Evolutionary conservation across 371 early-diverging fungal species (phyloP), one percentile per base, ranked within the genome.

Genomic region (Rhizomucor miehei): DNA sequence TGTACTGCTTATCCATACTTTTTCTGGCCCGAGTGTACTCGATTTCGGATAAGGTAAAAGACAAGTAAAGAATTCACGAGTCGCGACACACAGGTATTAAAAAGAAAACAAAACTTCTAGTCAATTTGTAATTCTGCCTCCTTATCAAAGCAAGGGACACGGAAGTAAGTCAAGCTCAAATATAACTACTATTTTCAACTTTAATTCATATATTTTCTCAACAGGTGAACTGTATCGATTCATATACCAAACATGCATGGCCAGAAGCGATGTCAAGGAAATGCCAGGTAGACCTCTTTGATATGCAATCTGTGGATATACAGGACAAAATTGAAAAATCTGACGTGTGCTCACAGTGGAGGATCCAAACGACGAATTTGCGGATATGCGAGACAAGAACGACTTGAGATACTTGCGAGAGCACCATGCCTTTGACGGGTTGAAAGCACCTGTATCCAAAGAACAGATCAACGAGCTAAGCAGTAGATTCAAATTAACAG

Each of bases 61-160:
- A n/a, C 19, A 34, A 5, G n/a, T 21, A 24, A n/a, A n/a, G n/a
- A n/a, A n/a, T n/a, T n/a, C n/a, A n/a, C n/a, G n/a, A n/a, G n/a
- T n/a, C n/a, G n/a, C n/a, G n/a, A n/a, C n/a, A n/a, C n/a, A n/a
- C n/a, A n/a, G n/a, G n/a, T n/a, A n/a, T n/a, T n/a, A n/a, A n/a
- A n/a, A n/a, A n/a, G 29, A 29, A 29, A 29, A 29, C 29, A 21
- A 2, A 41, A 24, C 29, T 21, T 51, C 36, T 51, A 91, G 93
- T 61, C 97, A 97, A 80, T 92, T 94, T 54, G 54, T 97, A 19
- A 82, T 97, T 12, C 65, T 97, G 48, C 95, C 95, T 37, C 91
- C 94, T 21, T 94, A 77, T 64, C 94, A 92, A 62, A 74, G 82
- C 38, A 71, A 81, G 52, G 94, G 94, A 13, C 93, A 93, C 65